Base-by-base conservation (phyloP, 768 basidiomycete genomes). In the Sporobolomyces roseus region DNA sequence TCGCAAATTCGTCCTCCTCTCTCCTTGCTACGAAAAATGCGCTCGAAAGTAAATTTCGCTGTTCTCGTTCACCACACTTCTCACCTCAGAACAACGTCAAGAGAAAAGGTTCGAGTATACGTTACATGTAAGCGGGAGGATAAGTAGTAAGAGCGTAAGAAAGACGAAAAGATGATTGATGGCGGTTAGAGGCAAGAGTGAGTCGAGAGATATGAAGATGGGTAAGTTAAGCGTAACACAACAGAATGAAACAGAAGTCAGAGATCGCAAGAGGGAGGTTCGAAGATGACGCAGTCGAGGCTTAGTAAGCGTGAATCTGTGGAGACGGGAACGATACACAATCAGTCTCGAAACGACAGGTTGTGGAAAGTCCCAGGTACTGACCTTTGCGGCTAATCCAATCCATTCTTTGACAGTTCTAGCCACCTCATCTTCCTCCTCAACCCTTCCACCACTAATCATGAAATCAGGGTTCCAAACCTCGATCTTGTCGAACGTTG, bases 381-480 rank as follows among this genome's bases (percentile, higher is more conserved):
- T 45, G n/a, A 64, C 68, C 68, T 59, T 60, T 29, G 30, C 19
- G 13, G 63, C 63, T 16, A 69, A 36, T n/a, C 52, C 52, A 19
- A 69, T 36, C 68, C 68, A 69, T 60, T 69, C 68, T 2, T 29
- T 10, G 1, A 69, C 27, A 19, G 33, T 14, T 29, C 58, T 46
- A 23, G 63, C 68, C 9, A 69, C 68, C 8, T 38, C 43, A 46
- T 69, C 68, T 30, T 64, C 58, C 35, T 64, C 51, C 6, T 12
- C 43, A 8, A 64, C 68, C 10, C 45, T 30, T 2, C 63, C 63
- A 36, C 68, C 63, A 2, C 58, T 33, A 17, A 68, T 16, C 10
- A 58, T 50, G 38, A 51, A 69, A 32, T 69, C 68, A 2, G 68
- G 35, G 63, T 65, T 69, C 68, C 68, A 69, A 8, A 69, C 46